Percentiles rank a stretch among this genome's conserved stretches.
Evolutionary conservation across 352 stramenopile species (phyloP).

Genomic region (Pythium folliculosum): DNA sequence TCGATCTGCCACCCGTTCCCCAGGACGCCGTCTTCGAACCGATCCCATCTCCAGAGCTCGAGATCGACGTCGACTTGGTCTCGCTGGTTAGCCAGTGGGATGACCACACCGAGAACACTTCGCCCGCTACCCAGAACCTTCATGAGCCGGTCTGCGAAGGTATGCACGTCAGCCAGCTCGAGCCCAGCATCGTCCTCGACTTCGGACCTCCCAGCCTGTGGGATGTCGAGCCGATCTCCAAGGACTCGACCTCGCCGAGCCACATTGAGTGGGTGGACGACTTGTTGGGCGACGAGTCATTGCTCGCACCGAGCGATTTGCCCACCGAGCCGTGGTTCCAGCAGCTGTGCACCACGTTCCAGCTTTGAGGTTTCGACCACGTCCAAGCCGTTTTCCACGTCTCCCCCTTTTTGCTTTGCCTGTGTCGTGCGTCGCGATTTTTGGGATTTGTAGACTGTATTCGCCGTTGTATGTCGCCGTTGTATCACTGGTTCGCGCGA

Average conservation of each 20-base stretch:
- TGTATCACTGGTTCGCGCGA: constrained; percentile 15
- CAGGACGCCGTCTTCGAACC: constrained; percentile 15
- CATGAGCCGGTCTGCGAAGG: neutral
- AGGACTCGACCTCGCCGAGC: constrained; percentile 22
- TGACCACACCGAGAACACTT: neutral
- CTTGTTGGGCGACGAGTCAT: constrained; percentile 35
- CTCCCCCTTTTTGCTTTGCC: neutral
- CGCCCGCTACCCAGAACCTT: neutral
- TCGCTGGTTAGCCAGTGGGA: constrained; percentile 12
- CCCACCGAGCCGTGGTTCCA: constrained; percentile 18
- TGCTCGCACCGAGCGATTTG: constrained; percentile 18
- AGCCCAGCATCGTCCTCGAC: constrained; percentile 43
- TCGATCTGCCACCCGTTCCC: neutral
- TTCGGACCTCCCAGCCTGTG: constrained; percentile 57
- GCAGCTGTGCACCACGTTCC: constrained; percentile 16
- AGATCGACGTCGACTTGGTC: constrained; percentile 8
- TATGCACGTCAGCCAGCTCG: neutral
- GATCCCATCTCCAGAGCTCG: neutral
- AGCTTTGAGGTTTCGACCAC: constrained; percentile 16
- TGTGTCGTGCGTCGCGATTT: neutral
- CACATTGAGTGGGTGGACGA: constrained; percentile 44
- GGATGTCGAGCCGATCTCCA: constrained; percentile 35
- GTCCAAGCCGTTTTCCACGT: neutral
- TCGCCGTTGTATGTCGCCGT: constrained; percentile 9
- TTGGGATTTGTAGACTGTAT: constrained; percentile 12